Evolutionary conservation across 345 rosid genomes (phyloP), one percentile per base, ranked within the genome.

Genomic region (Brassica rapa): DNA sequence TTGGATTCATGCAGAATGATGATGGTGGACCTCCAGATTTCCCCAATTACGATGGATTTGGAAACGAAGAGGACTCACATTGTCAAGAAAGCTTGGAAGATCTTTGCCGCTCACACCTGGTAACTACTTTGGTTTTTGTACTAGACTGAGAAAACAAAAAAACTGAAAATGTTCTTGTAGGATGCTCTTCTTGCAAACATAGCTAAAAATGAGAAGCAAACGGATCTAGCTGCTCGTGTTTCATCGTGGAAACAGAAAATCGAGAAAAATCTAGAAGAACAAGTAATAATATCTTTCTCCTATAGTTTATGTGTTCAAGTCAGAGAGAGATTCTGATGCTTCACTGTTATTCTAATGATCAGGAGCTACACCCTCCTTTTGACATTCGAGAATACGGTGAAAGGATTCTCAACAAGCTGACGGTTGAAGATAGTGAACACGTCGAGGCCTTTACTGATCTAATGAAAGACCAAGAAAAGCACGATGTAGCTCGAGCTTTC

Each of bases 51-150:
- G 84, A 82, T 68, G 86, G 84, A 66, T 86, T 83, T 76, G 89
- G 79, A 49, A 66, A 77, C 30, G 86, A 74, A 29, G 83, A 39
- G 46, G 46, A 61, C 64, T 84, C 83, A 55, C 76, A 73, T 56
- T 86, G 88, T 79, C 89, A 85, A 82, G 85, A 87, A 80, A 95
- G 86, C 86, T 84, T 95, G 70, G 98, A 91, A 87, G 98, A 93
- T 85, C 97, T 95, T 61, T 95, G 98, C 78, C 96, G 91, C 60
- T 91, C 93, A 73, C 99, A 95, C 84, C 88, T 95, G 49, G 99
- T 95, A 87, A 88, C 53, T 33, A 81, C 57, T 75, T 63, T 69
- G 61, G 71, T 62, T 62, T 72, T 12, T 51, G 59, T 29, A 5
- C 10, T 12, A 27, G 67, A 27, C 10, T 3, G 9, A 33, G 43